Evolutionary conservation across 2,329 filamentous ascomycete species (phyloP), one percentile per base, ranked within the genome.

Genomic region (Fusarium heterosporum): DNA sequence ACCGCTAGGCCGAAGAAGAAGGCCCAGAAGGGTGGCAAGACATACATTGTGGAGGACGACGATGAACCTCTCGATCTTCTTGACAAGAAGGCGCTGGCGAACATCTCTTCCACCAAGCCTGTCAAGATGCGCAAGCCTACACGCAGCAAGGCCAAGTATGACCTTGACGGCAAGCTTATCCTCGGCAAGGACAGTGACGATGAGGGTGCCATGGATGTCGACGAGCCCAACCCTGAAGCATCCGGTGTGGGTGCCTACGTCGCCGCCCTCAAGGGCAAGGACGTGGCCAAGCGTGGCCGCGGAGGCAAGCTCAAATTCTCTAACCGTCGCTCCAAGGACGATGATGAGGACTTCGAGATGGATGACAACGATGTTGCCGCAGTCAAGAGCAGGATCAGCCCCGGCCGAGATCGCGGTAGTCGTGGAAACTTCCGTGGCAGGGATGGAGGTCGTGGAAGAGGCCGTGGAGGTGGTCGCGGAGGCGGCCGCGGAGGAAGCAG

Each of bases 31-130:
- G 87, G 86, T 40, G 85, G 86, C 73, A 89, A 88, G 72, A 88
- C 91, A 2, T 99, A 96, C 79, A 98, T 99, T 72, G 87, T 97
- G 62, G 95, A 98, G 81, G 92, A 96, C 63, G 93, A 96, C 58
- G 92, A 97, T 72, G 96, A 98, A 77, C 96, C 96, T 2, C 89
- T 99, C 40, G 96, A 99, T 81, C 86, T 99, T 43, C 87, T 99
- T 16, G 95, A 96, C 74, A 91, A 93, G 64, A 90, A 90, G 75
- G 93, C 94, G 10, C 87, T 99, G 40, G 95, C 93, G 53, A 96
- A 93, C 76, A 97, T 99, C 73, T 97, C 94, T 4, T 93, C 92
- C 7, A 97, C 93, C 12, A 95, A 93, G 78, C 95, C 94, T 5
- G 79, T 86, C 55, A 90, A 88, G 75, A 78, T 85, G 69, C 86